Base-by-base conservation (phyloP, 495 filamentous ascomycete genomes). In the Neurospora tetrasperma region DNA sequence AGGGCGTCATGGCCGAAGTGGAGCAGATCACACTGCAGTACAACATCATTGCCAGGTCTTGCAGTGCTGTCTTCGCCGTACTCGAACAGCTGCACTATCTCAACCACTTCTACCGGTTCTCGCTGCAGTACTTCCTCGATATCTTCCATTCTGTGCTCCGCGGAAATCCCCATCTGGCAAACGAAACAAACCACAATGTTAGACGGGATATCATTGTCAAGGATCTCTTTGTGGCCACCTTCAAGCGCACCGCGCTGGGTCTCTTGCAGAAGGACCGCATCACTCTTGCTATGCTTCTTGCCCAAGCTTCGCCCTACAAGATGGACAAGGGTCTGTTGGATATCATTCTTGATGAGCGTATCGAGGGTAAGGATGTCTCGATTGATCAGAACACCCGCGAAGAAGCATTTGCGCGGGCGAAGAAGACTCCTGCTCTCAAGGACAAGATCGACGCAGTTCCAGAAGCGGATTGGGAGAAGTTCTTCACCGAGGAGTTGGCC, bases 61-160 rank as follows among this genome's bases (percentile, higher is more conserved):
- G 96, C 87, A 97, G 94, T 83, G 94, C 94, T 69, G 94, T 98
- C 35, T 98, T 98, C 83, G 93, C 96, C 23, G 93, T 98, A 38
- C 86, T 99, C 69, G 96, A 98, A 83, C 95, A 98, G 80, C 90
- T 99, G 66, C 94, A 97, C 80, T 95, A 97, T 78, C 89, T 99
- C 80, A 97, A 99, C 79, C 96, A 98, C 85, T 98, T 98, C 85
- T 99, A 99, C 80, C 96, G 98, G 77, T 98, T 99, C 87, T 98
- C 96, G 27, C 86, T 99, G 69, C 94, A 97, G 83, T 99, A 95
- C 82, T 99, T 99, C 81, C 87, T 96, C 18, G 93, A 97, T 78
- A 99, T 99, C 75, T 98, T 99, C 88, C 90, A 96, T 79, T 90
- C 92, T 1, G 95, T 99, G 43, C 88, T 99, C 23, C 92, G 91